These are phyloP conservation scores for Apiospora saccharicola DNA, from an alignment of 2,329 filamentous ascomycete genomes.

Conservation along the genomic window DNA sequence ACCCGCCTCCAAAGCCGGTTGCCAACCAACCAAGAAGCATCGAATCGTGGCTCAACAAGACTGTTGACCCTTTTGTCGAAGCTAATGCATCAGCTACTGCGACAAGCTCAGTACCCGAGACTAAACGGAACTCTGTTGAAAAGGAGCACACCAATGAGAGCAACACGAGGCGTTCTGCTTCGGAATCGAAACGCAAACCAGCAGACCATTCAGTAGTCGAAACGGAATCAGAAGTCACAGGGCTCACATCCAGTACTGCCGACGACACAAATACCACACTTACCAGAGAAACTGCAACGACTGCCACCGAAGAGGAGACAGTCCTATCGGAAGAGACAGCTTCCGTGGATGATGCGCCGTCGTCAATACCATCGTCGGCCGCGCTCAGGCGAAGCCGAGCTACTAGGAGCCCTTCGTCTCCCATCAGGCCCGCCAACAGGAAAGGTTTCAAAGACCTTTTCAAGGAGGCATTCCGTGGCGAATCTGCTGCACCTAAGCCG, in stretches of 20 bases:
- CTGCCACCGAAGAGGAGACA: constrained; percentile 16
- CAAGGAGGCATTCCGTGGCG: constrained; percentile 68
- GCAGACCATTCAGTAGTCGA: constrained; percentile 29
- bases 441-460: constrained; percentile 64
- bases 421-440: constrained; percentile 55
- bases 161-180: constrained; percentile 37
- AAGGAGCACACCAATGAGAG: constrained; percentile 45
- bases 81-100: constrained; percentile 30
- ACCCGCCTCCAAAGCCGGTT: constrained; percentile 57
- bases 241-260: constrained; percentile 12
- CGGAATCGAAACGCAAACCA: constrained; percentile 33
- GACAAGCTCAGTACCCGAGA: constrained; percentile 30
- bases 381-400: constrained; percentile 63
- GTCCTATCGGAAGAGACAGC: constrained; percentile 18
- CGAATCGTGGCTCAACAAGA: constrained; percentile 70
- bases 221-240: constrained; percentile 18
- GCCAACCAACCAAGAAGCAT: constrained; percentile 68
- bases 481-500: constrained; percentile 58
- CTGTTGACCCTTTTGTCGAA: constrained; percentile 69
- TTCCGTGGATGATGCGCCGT: background rate
- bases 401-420: constrained; percentile 58
- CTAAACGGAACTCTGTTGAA: constrained; percentile 45
- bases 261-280: constrained; percentile 20
- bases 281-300: constrained; percentile 14
- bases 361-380: constrained; percentile 1